Conservation (phyloP, 2,329 filamentous ascomycete species). For the Paracoccidioides brasiliensis region DNA sequence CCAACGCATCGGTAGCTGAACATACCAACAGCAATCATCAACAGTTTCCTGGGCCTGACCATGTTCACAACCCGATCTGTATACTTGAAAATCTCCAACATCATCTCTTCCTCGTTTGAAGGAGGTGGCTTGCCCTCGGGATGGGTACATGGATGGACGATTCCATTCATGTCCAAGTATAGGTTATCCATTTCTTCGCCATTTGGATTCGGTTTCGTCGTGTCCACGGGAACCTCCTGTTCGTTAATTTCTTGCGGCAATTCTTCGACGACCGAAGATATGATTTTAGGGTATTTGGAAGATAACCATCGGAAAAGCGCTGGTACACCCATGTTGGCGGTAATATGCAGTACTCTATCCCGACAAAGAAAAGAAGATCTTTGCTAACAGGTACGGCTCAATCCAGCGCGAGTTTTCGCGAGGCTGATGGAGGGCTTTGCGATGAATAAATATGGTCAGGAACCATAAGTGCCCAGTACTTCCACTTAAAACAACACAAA, state of each 20-base stretch:
- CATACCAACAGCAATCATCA: slow-evolving; percentile 90
- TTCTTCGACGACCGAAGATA: slow-evolving; percentile 81
- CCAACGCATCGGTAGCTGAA: slow-evolving; percentile 7
- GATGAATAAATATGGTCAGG: neutral
- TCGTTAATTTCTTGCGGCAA: slow-evolving; percentile 72
- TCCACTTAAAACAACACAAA: neutral
- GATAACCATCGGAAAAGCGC: slow-evolving; percentile 94
- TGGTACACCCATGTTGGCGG: slow-evolving; percentile 69
- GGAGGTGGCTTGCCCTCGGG: slow-evolving; percentile 86
- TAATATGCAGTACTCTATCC: neutral
- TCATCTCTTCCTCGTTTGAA: slow-evolving; percentile 96
- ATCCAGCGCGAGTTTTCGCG: neutral
- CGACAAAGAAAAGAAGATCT: neutral
- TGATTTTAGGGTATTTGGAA: slow-evolving; percentile 94
- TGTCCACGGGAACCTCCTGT: slow-evolving; percentile 70
- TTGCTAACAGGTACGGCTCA: neutral
- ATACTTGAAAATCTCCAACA: slow-evolving; percentile 95
- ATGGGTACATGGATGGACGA: slow-evolving; percentile 96
- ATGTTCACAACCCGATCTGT: slow-evolving; percentile 98
- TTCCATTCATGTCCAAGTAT: slow-evolving; percentile 98
- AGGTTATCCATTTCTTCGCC: slow-evolving; percentile 96
- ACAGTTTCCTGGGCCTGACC: slow-evolving; percentile 86
- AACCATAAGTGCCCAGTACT: neutral
- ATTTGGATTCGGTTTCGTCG: slow-evolving; percentile 78
- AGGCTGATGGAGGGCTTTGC: neutral